Base-by-base conservation (phyloP, 768 basidiomycete species). In the Tylopilus balloui region DNA sequence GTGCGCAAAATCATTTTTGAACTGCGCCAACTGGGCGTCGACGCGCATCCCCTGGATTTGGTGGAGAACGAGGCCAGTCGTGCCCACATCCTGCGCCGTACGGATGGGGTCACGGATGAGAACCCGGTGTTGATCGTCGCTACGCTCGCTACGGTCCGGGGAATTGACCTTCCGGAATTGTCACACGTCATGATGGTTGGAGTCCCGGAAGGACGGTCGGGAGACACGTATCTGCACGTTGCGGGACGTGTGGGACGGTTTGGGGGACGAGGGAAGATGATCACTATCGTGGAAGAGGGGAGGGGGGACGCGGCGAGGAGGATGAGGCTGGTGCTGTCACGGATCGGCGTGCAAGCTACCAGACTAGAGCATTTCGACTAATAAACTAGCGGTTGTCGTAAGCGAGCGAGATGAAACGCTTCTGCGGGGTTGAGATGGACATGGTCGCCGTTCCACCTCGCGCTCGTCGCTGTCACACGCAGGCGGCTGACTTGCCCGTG, bases 211-310 rank as follows among this genome's bases (percentile, higher is more conserved):
- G 75, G 71, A 25, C 69, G 65, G 55, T 66, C 69, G 11, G 76
- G 79, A 32, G 83, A 85, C 55, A 73, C 72, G 34, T 90, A 90
- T 62, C 51, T 82, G 55, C 88, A 90, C 58, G 68, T 83, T 35
- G 80, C 84, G 6, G 88, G 88, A 13, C 79, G 88, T 12, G 84
- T 83, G n/a, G 86, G 87, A 19, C 76, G 87, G 50, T 84, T 86
- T 62, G 82, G 83, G 38, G 66, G 77, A 36, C 67, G 65, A 19
- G 87, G 87, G 14, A 84, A 79, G 66, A 84, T 88, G 44, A 71
- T 90, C 49, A 80, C 74, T 23, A 70, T 88, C 32, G 64, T 89
- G 29, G 75, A 78, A 40, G 69, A 58, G 51, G 49, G 50, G 20
- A 52, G 67, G 45, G 69, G 60, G 49, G 68, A 73, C 50, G 69